Evolutionary conservation across 148 eudicot species (phyloP).

Genomic region (Camellia sinensis): DNA sequence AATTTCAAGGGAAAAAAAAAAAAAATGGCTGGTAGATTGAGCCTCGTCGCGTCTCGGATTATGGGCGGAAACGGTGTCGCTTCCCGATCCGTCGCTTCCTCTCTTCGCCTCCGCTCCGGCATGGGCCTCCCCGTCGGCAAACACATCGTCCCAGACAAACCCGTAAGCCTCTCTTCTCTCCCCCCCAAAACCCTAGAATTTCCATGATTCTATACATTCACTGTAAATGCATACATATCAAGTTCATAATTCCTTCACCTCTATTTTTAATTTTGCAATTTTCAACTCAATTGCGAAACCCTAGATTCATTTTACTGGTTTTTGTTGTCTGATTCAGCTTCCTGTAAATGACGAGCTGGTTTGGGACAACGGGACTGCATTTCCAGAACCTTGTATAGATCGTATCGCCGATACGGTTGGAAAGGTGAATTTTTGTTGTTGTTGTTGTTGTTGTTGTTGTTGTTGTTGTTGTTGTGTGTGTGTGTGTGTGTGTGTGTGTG

Average conservation of each 20-base stretch:
- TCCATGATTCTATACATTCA: not conserved
- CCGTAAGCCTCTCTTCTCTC: conserved; percentile 29
- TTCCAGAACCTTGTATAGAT: conserved; percentile 93
- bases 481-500: too few relatives aligned
- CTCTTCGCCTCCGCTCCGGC: conserved; percentile 80
- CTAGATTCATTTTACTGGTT: not conserved
- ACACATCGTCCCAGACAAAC: conserved; percentile 79
- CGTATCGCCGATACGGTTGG: conserved; percentile 95
- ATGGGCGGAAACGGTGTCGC: conserved; percentile 78
- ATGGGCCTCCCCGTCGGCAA: conserved; percentile 93
- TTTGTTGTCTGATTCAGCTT: conserved; percentile 36
- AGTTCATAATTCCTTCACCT: too few relatives aligned
- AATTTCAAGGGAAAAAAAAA: not conserved
- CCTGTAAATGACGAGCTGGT: conserved; percentile 70
- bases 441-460: too few relatives aligned
- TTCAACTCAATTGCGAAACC: not conserved
- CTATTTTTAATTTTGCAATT: too few relatives aligned
- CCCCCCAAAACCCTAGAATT: not conserved
- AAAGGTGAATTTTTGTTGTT: conserved; percentile 50
- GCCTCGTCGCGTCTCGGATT: conserved; percentile 59
- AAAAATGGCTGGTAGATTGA: conserved; percentile 72
- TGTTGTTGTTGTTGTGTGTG: too few relatives aligned
- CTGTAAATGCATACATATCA: too few relatives aligned
- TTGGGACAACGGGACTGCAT: conserved; percentile 91
- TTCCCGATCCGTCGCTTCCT: conserved; percentile 52